These are phyloP conservation scores for Fagopyrum tataricum DNA, from an alignment of 148 eudicot genomes.

Conservation along the genomic window DNA sequence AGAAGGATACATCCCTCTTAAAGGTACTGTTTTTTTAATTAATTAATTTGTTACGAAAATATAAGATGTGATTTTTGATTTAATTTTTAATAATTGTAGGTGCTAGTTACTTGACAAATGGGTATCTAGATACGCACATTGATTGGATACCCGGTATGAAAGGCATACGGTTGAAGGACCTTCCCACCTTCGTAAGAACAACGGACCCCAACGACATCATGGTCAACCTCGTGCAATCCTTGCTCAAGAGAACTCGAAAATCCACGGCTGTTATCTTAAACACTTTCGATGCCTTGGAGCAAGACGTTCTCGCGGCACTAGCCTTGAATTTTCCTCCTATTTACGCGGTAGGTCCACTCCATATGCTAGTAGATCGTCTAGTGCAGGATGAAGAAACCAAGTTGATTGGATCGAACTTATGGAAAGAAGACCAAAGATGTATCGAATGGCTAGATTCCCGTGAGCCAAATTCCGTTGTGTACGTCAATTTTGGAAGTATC, in stretches of 20 bases:
- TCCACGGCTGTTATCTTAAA: no score
- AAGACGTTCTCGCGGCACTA: no score
- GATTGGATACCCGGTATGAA: conserved; percentile 6
- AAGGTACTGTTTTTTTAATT: conserved; percentile 26
- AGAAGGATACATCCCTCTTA: conserved; percentile 17
- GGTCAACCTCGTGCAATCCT: not conserved
- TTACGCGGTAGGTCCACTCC: no score
- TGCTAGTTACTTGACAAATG: conserved; percentile 10
- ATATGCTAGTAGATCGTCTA: no score
- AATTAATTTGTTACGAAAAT: not conserved
- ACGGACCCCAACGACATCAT: conserved; percentile 34
- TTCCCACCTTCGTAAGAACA: conserved; percentile 38
- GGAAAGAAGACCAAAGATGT: conserved; percentile 37
- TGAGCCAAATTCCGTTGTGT: conserved; percentile 19
- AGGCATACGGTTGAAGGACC: conserved; percentile 17
- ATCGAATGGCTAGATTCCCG: conserved; percentile 33
- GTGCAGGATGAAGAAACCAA: no score
- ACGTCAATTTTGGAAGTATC: no score
- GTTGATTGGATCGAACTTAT: conserved; percentile 21
- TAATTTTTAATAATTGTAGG: not conserved
- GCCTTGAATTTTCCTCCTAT: no score
- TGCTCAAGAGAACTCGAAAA: no score
- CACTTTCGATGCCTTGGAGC: no score
- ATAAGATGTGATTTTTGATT: not conserved
- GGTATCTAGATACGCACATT: not conserved